Evolutionary conservation across 495 filamentous ascomycete genomes (phyloP).

Genomic region (Alectoria sarmentosa): DNA sequence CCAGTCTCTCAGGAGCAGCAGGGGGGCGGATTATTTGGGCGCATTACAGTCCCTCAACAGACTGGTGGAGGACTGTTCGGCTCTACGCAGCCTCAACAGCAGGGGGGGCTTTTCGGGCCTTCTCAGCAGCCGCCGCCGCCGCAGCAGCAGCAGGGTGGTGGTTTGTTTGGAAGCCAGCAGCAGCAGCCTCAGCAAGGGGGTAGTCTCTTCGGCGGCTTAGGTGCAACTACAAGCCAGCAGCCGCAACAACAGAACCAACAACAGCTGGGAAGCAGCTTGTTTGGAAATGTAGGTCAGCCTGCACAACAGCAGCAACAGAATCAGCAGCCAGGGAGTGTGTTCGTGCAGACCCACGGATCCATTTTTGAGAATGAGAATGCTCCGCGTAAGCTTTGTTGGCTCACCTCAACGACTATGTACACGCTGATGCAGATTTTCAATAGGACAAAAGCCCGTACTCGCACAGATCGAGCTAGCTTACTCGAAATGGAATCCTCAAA

Average conservation of each 20-base stretch:
- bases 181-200: constrained; percentile 31
- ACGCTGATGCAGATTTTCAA: background rate
- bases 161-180: constrained; percentile 33
- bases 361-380: constrained; percentile 18
- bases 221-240: constrained; percentile 25
- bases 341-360: constrained; percentile 19
- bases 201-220: constrained; percentile 22
- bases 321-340: constrained; percentile 32
- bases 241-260: constrained; percentile 36
- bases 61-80: constrained; percentile 35
- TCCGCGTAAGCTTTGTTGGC: constrained; percentile 11
- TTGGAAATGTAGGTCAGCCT: constrained; percentile 27
- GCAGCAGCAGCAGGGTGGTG: constrained; percentile 32
- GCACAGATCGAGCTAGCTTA: constrained; percentile 75
- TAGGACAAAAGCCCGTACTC: constrained; percentile 70
- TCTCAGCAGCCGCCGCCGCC: constrained; percentile 29
- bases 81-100: constrained; percentile 26
- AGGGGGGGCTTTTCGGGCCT: constrained; percentile 31
- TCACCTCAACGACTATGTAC: background rate
- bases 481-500: constrained; percentile 75
- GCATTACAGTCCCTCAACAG: constrained; percentile 18
- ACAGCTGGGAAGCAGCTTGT: constrained; percentile 33
- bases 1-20: constrained; percentile 30
- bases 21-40: constrained; percentile 32
- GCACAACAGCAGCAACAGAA: constrained; percentile 29